A percentile compares a stretch with the other conserved stretches of the same genome.
Conservation (phyloP, 805 yeast species). For the Sporopachydermia quercuum region DNA sequence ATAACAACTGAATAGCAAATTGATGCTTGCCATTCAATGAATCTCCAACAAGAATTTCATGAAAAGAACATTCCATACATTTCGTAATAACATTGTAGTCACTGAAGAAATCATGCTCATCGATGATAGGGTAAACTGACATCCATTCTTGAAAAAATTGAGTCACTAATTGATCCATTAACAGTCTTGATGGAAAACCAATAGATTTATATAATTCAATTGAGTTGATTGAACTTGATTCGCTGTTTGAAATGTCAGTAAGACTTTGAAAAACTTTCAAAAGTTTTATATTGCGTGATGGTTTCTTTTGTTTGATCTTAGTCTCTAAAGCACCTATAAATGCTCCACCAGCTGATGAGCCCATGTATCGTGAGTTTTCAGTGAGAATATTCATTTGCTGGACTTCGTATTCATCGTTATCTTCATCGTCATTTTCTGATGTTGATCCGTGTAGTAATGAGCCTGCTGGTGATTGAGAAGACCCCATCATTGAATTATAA, state of each 20-base stretch:
- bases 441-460: too few relatives aligned
- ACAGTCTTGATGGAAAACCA: conserved; percentile 33
- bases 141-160: conserved; percentile 72
- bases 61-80: too few relatives aligned
- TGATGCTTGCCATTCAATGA: too few relatives aligned
- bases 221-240: too few relatives aligned
- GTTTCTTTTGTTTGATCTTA: conserved; percentile 13
- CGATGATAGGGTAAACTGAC: conserved; percentile 49
- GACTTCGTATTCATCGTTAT: conserved; percentile 13
- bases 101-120: conserved; percentile 55
- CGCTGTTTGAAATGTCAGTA: too few relatives aligned
- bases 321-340: conserved; percentile 16
- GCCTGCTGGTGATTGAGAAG: background rate
- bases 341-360: conserved; percentile 19
- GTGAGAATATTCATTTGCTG: conserved; percentile 14
- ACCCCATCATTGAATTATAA: background rate
- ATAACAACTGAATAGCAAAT: conserved; percentile 13
- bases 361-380: conserved; percentile 17
- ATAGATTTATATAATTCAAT: too few relatives aligned
- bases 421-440: conserved; percentile 9
- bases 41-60: too few relatives aligned
- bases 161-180: conserved; percentile 53
- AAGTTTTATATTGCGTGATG: conserved; percentile 8
- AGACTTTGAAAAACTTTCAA: background rate
- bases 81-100: too few relatives aligned